A percentile compares a stretch with the other conserved stretches of the same genome.
phyloP scores from a whole-genome alignment of 108 stramenopile species.

The Nitzschia palea region DNA sequence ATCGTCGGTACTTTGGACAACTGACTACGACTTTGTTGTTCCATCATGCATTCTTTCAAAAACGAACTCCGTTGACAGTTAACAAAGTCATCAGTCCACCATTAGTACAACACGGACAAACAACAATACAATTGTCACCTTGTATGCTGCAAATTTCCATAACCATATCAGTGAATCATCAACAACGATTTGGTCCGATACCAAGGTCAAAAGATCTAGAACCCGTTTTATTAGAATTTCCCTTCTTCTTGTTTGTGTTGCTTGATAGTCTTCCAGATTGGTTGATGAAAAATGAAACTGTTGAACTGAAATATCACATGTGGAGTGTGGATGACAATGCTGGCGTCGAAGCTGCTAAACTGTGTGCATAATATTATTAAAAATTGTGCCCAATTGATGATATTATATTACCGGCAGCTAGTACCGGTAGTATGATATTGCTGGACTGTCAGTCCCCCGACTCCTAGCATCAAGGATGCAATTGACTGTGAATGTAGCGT shows the following conservation, averaged over 20 bases:
- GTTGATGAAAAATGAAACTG: constrained; percentile 26
- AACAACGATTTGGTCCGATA: constrained; percentile 35
- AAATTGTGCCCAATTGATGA: too few species aligned
- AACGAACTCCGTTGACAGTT: constrained; percentile 28
- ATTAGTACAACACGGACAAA: constrained; percentile 41
- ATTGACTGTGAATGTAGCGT: too few species aligned
- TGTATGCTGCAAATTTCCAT: constrained; percentile 20
- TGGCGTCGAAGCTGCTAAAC: too few species aligned
- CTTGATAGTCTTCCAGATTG: constrained; percentile 22
- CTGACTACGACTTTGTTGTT: constrained; percentile 25
- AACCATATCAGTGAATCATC: constrained; percentile 42
- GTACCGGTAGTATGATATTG: too few species aligned
- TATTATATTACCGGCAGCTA: too few species aligned
- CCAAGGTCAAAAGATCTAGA: constrained; percentile 25
- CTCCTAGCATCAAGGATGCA: too few species aligned
- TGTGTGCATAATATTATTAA: too few species aligned
- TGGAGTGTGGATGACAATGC: too few species aligned
- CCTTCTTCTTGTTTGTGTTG: not conserved
- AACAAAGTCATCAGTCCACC: constrained; percentile 29
- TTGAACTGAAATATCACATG: constrained; percentile 21
- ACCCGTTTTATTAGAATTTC: not conserved
- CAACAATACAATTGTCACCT: constrained; percentile 33
- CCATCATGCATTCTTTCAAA: constrained; percentile 12
- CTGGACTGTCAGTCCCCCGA: too few species aligned
- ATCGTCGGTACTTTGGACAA: constrained; percentile 28